Evolutionary conservation across 257 asterid genomes (phyloP).

Genomic region (Plantago ovata): DNA sequence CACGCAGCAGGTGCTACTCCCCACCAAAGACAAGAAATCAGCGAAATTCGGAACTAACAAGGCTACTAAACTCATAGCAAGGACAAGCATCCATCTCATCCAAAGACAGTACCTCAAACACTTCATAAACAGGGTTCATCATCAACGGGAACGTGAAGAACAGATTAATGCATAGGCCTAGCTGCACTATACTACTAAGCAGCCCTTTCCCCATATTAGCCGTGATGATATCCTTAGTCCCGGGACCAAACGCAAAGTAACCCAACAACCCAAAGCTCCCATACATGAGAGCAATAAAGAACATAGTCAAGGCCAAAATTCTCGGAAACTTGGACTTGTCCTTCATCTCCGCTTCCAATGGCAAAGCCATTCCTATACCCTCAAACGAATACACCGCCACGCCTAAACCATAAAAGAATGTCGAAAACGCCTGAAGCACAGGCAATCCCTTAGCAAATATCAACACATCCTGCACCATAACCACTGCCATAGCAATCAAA

Average conservation of each 20-base stretch:
- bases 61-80: slow-evolving; percentile 55
- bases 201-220: slow-evolving; percentile 73
- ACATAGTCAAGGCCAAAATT: slow-evolving; percentile 54
- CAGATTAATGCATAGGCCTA: slow-evolving; percentile 62
- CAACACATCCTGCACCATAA: slow-evolving; percentile 68
- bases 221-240: slow-evolving; percentile 73
- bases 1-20: slow-evolving; percentile 82
- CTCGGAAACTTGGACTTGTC: slow-evolving; percentile 64
- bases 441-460: slow-evolving; percentile 48
- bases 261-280: slow-evolving; percentile 70
- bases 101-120: slow-evolving; percentile 77
- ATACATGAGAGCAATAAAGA: slow-evolving; percentile 63
- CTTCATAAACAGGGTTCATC: slow-evolving; percentile 94
- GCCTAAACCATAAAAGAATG: slow-evolving; percentile 77
- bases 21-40: slow-evolving; percentile 81
- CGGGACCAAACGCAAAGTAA: slow-evolving; percentile 74
- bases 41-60: slow-evolving; percentile 75
- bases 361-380: slow-evolving; percentile 85
- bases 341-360: slow-evolving; percentile 72
- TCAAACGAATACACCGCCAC: slow-evolving; percentile 88
- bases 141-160: slow-evolving; percentile 74
- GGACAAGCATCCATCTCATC: slow-evolving; percentile 67
- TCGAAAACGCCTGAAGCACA: slow-evolving; percentile 51
- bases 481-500: slow-evolving; percentile 75
- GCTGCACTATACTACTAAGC: slow-evolving; percentile 59